Percentiles rank a stretch among this genome's conserved stretches.
Evolutionary conservation across 441 rosid species (phyloP).

Genomic region (Omphalea diandra): DNA sequence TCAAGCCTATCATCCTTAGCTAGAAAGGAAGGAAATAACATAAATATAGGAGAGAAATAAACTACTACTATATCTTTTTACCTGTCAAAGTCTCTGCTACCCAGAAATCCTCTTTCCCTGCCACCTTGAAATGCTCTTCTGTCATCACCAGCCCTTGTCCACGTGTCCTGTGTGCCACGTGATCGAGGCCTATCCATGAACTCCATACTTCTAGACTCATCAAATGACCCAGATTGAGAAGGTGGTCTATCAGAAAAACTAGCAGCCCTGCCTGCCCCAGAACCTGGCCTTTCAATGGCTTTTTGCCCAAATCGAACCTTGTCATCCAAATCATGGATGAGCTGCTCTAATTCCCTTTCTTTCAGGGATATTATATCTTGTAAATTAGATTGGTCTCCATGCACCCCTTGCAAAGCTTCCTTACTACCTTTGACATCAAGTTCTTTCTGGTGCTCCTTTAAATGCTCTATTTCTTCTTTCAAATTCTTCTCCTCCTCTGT

Average conservation of each 20-base stretch:
- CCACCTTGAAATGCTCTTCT: slow-evolving; percentile 81
- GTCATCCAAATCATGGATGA: slow-evolving; percentile 69
- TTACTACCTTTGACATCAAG: slow-evolving; percentile 26
- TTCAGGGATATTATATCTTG: slow-evolving; percentile 46
- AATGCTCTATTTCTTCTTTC: slow-evolving; percentile 66
- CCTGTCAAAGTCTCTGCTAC: slow-evolving; percentile 76
- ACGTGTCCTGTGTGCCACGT: slow-evolving; percentile 63
- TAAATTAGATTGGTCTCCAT: slow-evolving; percentile 34
- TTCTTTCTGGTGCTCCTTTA: slow-evolving; percentile 53
- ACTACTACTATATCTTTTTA: slow-evolving; percentile 29
- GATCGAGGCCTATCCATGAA: slow-evolving; percentile 77
- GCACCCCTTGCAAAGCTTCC: slow-evolving; percentile 40
- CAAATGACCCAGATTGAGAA: slow-evolving; percentile 74
- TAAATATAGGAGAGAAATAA: not conserved
- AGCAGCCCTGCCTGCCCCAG: slow-evolving; percentile 65
- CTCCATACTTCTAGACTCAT: slow-evolving; percentile 64
- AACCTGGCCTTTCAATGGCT: slow-evolving; percentile 75
- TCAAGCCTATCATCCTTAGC: not conserved
- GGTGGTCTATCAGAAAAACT: slow-evolving; percentile 67
- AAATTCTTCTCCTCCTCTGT: slow-evolving; percentile 71
- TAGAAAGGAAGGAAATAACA: slow-evolving; percentile 4
- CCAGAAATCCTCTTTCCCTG: slow-evolving; percentile 77
- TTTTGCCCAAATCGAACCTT: slow-evolving; percentile 77
- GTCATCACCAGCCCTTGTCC: slow-evolving; percentile 71
- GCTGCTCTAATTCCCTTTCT: slow-evolving; percentile 62